Conservation (phyloP, 495 filamentous ascomycete genomes). For the Penicillium turbatum region DNA sequence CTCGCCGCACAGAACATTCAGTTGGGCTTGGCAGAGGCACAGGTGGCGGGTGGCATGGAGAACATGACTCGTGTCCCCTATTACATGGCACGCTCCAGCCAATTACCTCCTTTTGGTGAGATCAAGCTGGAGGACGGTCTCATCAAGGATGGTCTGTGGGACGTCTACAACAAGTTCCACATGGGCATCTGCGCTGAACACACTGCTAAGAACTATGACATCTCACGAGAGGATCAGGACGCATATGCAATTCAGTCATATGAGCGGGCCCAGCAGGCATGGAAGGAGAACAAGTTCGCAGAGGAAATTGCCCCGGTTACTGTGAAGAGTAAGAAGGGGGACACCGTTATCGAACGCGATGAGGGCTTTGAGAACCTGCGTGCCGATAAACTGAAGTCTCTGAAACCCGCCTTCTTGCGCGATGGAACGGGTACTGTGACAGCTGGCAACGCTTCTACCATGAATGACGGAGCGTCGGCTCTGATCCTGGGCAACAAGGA, state of each 20-base stretch:
- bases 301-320: conserved; percentile 87
- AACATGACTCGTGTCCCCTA: conserved; percentile 94
- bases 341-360: conserved; percentile 70
- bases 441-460: conserved; percentile 84
- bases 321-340: conserved; percentile 77
- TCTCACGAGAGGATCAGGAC: conserved; percentile 83
- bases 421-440: conserved; percentile 87
- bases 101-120: conserved; percentile 77
- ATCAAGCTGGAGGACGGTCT: conserved; percentile 84
- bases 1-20: conserved; percentile 93
- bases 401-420: conserved; percentile 87
- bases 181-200: conserved; percentile 99
- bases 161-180: conserved; percentile 93
- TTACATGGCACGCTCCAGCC: conserved; percentile 73
- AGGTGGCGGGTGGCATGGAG: conserved; percentile 94
- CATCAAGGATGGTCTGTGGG: conserved; percentile 92
- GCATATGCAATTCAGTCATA: conserved; percentile 85
- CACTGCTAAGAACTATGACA: conserved; percentile 79
- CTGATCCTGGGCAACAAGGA: conserved; percentile 76
- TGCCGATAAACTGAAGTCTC: conserved; percentile 72
- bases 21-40: conserved; percentile 77
- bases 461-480: conserved; percentile 94
- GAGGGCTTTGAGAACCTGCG: conserved; percentile 86
- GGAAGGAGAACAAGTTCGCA: conserved; percentile 70
- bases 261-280: conserved; percentile 83